These are phyloP conservation scores for Melanopsichium pennsylvanicum DNA, from an alignment of 1,284 basidiomycete genomes.

Conservation along the genomic window DNA sequence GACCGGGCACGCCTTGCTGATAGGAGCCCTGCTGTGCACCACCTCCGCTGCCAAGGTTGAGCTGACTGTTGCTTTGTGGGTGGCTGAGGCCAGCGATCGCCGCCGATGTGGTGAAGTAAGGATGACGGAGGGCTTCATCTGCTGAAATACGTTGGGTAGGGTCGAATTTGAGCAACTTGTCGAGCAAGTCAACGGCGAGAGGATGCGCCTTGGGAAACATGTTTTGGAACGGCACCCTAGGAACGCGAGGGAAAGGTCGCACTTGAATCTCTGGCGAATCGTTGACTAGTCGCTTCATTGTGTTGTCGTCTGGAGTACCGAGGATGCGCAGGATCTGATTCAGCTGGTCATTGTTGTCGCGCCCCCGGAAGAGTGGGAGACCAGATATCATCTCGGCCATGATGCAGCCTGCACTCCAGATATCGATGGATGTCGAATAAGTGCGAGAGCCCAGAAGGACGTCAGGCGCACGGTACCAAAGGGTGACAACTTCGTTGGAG, in stretches of 20 bases:
- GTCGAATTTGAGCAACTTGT: conserved; percentile 94
- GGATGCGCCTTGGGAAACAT: conserved; percentile 91
- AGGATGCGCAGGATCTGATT: conserved; percentile 97
- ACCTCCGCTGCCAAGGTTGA: conserved; percentile 44
- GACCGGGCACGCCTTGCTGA: conserved; percentile 32
- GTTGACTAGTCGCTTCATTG: conserved; percentile 85
- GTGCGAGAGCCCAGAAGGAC: conserved; percentile 95
- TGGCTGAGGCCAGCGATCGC: conserved; percentile 46
- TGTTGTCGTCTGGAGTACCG: conserved; percentile 90
- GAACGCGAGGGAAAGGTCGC: conserved; percentile 87
- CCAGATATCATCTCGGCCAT: conserved; percentile 92
- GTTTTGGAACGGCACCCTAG: conserved; percentile 86
- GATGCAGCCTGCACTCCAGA: conserved; percentile 99
- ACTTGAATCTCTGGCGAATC: conserved; percentile 92
- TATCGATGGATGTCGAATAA: conserved; percentile 97
- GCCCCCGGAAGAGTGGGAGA: conserved; percentile 92
- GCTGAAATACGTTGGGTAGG: conserved; percentile 91
- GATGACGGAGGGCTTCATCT: conserved; percentile 87
- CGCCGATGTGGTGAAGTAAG: conserved; percentile 77
- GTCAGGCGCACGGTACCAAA: conserved; percentile 99
- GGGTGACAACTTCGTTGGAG: conserved; percentile 74
- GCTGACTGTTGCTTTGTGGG: conserved; percentile 36
- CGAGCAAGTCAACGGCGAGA: conserved; percentile 91
- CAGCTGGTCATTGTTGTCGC: conserved; percentile 97
- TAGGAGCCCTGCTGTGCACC: conserved; percentile 34